Percentiles rank a stretch among this genome's conserved stretches.
Evolutionary conservation across 2,329 filamentous ascomycete genomes (phyloP).

Genomic region (Fusarium ambrosium): DNA sequence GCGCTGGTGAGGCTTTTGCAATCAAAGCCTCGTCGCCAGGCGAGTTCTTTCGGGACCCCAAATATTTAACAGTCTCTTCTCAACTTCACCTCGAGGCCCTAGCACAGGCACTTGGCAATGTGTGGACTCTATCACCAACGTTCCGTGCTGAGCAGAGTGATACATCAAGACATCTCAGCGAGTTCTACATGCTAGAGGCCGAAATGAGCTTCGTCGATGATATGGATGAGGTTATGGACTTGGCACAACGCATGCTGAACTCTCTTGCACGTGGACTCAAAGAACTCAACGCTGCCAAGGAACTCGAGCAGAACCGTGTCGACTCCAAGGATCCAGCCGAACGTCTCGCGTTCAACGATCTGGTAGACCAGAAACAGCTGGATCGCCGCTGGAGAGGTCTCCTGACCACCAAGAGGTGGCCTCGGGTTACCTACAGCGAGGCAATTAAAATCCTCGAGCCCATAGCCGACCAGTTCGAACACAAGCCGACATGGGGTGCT

Average conservation of each 20-base stretch:
- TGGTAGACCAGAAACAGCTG: constrained; percentile 63
- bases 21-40: constrained; percentile 63
- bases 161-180: constrained; percentile 92
- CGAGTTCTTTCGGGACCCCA: constrained; percentile 85
- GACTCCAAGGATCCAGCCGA: constrained; percentile 57
- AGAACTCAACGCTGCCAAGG: constrained; percentile 58
- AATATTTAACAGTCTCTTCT: constrained; percentile 95
- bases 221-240: constrained; percentile 78
- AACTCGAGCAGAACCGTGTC: constrained; percentile 57
- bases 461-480: constrained; percentile 73
- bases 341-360: constrained; percentile 58
- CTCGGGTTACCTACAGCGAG: constrained; percentile 84
- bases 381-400: constrained; percentile 80
- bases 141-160: constrained; percentile 96
- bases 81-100: constrained; percentile 96
- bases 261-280: constrained; percentile 59
- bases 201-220: constrained; percentile 85
- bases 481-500: constrained; percentile 76
- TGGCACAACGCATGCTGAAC: constrained; percentile 84
- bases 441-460: constrained; percentile 78
- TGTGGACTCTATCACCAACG: constrained; percentile 94
- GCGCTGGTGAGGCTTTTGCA: constrained; percentile 92
- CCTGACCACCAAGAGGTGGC: constrained; percentile 70
- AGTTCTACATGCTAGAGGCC: constrained; percentile 99
- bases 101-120: constrained; percentile 87